phyloP scores from a whole-genome alignment of 2,329 filamentous ascomycete species.

The Tolypocladium sp. region DNA sequence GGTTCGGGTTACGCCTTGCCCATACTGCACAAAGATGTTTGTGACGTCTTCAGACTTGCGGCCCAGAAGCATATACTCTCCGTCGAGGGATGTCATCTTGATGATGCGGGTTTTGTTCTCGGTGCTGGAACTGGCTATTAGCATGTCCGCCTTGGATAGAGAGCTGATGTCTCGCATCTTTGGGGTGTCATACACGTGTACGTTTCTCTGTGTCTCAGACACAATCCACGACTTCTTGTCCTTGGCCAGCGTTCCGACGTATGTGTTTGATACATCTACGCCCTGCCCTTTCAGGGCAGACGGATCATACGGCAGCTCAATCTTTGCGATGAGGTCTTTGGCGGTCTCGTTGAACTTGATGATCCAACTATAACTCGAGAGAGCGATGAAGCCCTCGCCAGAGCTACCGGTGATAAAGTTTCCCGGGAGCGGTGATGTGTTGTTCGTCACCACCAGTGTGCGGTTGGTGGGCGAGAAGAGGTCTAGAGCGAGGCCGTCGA shows the following conservation, averaged over 20 bases:
- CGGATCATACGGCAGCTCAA: conserved; percentile 19
- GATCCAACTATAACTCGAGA: conserved; percentile 20
- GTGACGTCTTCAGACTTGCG: conserved; percentile 13
- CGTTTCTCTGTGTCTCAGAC: conserved; percentile 13
- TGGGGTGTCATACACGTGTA: conserved; percentile 9
- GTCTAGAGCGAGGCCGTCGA: conserved; percentile 21
- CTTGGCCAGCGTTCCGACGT: conserved; percentile 2
- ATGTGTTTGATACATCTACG: conserved; percentile 2
- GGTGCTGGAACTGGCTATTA: no score
- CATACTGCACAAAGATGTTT: conserved; percentile 23
- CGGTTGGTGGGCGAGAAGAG: conserved; percentile 20
- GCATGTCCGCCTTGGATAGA: no score
- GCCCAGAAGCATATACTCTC: conserved; percentile 21
- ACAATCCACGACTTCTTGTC: conserved; percentile 4
- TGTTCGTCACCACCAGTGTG: conserved; percentile 18
- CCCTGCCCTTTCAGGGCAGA: background rate
- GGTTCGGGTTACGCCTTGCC: conserved; percentile 18
- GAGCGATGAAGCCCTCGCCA: conserved; percentile 16
- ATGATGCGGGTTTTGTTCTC: no score
- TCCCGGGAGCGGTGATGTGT: conserved; percentile 15
- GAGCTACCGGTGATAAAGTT: conserved; percentile 18
- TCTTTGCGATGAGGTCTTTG: conserved; percentile 21
- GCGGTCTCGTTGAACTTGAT: conserved; percentile 20
- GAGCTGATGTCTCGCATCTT: no score
- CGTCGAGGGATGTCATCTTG: conserved; percentile 19